These are phyloP conservation scores for Tetrahymena elliotti DNA, from an alignment of 73 alveolate species.

Conservation along the genomic window DNA sequence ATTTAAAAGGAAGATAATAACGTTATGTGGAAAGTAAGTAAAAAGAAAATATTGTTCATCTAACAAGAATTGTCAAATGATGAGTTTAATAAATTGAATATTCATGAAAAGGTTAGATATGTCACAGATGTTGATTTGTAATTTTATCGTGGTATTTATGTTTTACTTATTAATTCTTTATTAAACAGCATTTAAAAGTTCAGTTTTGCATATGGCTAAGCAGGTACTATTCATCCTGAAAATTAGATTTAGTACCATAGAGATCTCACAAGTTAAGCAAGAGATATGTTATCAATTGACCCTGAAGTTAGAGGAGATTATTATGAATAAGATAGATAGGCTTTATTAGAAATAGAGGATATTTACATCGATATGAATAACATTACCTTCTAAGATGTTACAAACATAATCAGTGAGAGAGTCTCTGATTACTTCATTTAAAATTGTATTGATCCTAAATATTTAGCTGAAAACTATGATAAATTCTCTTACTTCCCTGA, in stretches of 20 bases:
- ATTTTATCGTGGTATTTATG: not conserved
- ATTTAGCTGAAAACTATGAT: not conserved
- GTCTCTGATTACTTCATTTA: not conserved
- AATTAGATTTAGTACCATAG: not conserved
- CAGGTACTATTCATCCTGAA: not conserved
- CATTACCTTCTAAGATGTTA: not conserved
- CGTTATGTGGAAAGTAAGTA: not conserved
- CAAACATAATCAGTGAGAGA: not conserved
- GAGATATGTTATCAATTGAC: not conserved
- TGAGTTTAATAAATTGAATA: not conserved
- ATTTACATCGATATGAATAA: not conserved
- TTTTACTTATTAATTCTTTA: not conserved
- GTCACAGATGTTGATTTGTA: not conserved
- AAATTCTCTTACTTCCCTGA: not conserved
- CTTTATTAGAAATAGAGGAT: not conserved
- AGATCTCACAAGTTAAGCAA: not conserved
- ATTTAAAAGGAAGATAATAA: not conserved
- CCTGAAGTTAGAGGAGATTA: not conserved
- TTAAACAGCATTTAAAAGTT: not conserved
- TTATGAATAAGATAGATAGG: not conserved
- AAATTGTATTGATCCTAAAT: not conserved
- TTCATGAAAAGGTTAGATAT: not conserved
- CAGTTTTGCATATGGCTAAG: not conserved
- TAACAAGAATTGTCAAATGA: not conserved
- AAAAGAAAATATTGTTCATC: not conserved